Evolutionary conservation across 495 filamentous ascomycete genomes (phyloP), one percentile per base, ranked within the genome.

Genomic region (Entonaema liquescens): DNA sequence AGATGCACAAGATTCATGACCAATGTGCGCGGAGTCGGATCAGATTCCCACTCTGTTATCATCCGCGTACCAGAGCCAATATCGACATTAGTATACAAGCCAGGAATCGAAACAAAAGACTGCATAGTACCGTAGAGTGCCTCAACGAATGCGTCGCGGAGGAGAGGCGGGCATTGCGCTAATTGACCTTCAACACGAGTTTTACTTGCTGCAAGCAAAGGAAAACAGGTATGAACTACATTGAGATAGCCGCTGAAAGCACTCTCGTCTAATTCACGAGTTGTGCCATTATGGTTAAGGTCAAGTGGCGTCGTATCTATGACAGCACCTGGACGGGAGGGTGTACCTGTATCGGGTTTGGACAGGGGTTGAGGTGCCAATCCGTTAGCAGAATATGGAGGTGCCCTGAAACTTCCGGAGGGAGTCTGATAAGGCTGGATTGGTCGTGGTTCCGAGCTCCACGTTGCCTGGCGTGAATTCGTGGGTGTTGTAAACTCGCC

Each of bases 111-210:
- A 77, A 85, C 77, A 78, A 83, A 83, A 53, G 89, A 85, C 76
- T 87, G 81, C 77, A 91, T 76, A 72, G 85, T 73, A 77, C 83
- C 78, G 79, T 90, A 88, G 5, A 96, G 80, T 4, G 91, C 90
- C 62, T 89, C 86, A 25, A 89, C 79, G 72, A 95, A 93, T 0
- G 90, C 91, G 52, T 92, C 89, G 58, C 91, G 88, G 5, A 93
- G 80, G 12, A 83, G 77, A 7, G 82, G 71, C 5, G 88, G 86
- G 72, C 89, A 89, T 56, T 87, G 84, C 9, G 85, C 83, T 19
- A 95, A 78, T 42, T 89, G 81, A 12, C 85, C 84, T 44, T 88
- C 81, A 3, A 93, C 83, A 5, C 87, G 83, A 36, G 85, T 82
- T 70, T 89, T 92, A 36, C 84, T 88, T 69, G 87, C 83, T 1